These are phyloP conservation scores for Aspergillus oerlinghausenensis DNA, from an alignment of 2,329 filamentous ascomycete genomes.

Conservation along the genomic window DNA sequence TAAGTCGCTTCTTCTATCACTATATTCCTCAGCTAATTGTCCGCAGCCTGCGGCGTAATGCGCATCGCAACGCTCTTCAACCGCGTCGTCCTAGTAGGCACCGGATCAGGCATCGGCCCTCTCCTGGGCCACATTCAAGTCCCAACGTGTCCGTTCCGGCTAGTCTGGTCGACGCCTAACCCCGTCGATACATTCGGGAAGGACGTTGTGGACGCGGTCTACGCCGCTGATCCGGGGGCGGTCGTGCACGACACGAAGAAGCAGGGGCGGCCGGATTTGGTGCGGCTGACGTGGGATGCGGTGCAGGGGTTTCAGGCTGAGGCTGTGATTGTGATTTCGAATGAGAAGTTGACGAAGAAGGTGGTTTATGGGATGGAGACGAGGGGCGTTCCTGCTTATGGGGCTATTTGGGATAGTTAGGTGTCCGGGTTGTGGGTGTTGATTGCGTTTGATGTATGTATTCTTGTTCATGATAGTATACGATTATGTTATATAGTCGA, in stretches of 20 bases:
- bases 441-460: no score
- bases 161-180: conserved; percentile 35
- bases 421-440: no score
- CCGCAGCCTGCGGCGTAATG: conserved; percentile 28
- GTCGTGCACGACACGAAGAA: conserved; percentile 33
- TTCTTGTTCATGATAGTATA: no score
- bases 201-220: conserved; percentile 26
- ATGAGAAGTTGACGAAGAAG: conserved; percentile 32
- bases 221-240: conserved; percentile 29
- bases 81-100: conserved; percentile 35
- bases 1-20: not conserved
- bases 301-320: conserved; percentile 31
- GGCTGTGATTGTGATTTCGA: conserved; percentile 35
- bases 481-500: no score
- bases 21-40: not conserved
- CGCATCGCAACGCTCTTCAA: conserved; percentile 33
- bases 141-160: conserved; percentile 19
- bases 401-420: conserved; percentile 17
- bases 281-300: conserved; percentile 14
- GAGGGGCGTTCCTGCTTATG: conserved; percentile 32
- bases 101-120: conserved; percentile 38
- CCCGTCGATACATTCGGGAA: conserved; percentile 33
- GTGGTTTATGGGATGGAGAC: conserved; percentile 38
- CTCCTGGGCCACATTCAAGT: conserved; percentile 30
- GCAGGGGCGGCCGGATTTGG: conserved; percentile 30